Base-by-base conservation (phyloP, 83 land plant genomes). In the Picea abies region DNA sequence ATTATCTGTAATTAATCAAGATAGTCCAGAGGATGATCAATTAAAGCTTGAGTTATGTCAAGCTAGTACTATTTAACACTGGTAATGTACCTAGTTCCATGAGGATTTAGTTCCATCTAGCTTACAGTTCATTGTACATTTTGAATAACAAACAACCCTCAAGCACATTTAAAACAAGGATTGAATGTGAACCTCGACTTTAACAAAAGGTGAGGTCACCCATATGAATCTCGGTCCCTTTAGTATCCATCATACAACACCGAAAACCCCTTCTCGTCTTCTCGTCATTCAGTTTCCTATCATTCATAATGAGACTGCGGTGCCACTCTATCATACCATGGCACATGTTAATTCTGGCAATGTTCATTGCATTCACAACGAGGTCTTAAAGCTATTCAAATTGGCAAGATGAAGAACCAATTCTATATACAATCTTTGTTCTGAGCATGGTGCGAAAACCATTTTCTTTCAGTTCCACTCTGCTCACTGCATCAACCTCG, bases 211-310 rank as follows among this genome's bases (percentile, higher is more conserved):
- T 93, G 41, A 97, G 90, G 79, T 97, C 99, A 0, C 99, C 99
- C 97, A 97, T 93, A 79, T 96, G 98, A 79, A 97, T 96, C 89
- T 97, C 98, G 82, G 97, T 97, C 67, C 99, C 98, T 81, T 97
- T 98, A 1, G 98, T 97, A 72, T 97, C 99, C 97, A 97, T 97
- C 99, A 97, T 96, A 22, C 96, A 76, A 5, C 97, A 97, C 99
- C 3, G 93, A 93, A 79, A 82, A 97, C 1, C 99, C 99, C 76
- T 94, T 97, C 90, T 92, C 95, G 37, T 91, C 94, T 29, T 29
- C 29, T 29, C 29, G 1, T 29, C 29, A 77, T 97, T 97, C 83
- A 97, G 76, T 86, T 90, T 84, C 80, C 98, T 86, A 49, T 94
- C 92, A 3, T 86, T 83, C 82, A 89, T 85, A 25, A 95, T 97